Percentiles rank a stretch among this genome's conserved stretches.
Conservation (phyloP, 129 eudicot genomes). For the Centaurea solstitialis region DNA sequence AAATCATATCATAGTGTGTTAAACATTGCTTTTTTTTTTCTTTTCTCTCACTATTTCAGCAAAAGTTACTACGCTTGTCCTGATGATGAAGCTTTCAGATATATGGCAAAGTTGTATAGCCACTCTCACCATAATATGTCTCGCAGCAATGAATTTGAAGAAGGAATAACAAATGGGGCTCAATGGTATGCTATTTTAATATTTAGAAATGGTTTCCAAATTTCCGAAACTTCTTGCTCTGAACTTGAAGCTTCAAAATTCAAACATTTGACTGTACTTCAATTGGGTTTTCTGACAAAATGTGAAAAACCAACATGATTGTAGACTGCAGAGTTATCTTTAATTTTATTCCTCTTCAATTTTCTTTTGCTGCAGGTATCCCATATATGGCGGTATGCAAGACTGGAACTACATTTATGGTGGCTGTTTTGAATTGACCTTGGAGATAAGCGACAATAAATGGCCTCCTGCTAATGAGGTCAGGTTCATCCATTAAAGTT, state of each 20-base stretch:
- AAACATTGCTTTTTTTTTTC: not conserved
- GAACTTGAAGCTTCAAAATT: not conserved
- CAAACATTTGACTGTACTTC: conserved; percentile 1
- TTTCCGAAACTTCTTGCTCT: not conserved
- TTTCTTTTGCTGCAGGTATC: conserved; percentile 67
- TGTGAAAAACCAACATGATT: not conserved
- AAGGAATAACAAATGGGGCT: conserved; percentile 96
- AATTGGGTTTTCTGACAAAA: not conserved
- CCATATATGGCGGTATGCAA: conserved; percentile 99
- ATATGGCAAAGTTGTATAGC: conserved; percentile 82
- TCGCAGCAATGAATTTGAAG: conserved; percentile 68
- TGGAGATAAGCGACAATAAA: conserved; percentile 90
- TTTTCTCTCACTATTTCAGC: conserved; percentile 42
- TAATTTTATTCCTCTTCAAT: not conserved
- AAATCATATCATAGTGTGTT: not conserved
- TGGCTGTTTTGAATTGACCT: conserved; percentile 86
- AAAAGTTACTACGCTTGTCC: conserved; percentile 81
- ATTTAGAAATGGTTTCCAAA: not conserved
- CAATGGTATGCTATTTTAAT: conserved; percentile 53
- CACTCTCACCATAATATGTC: conserved; percentile 88
- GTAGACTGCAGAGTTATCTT: too few relatives aligned
- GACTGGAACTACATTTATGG: conserved; percentile 86
- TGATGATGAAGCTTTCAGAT: conserved; percentile 86
- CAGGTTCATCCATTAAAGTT: conserved; percentile 15
- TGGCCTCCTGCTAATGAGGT: conserved; percentile 98